Conservation (phyloP, 139 green algal genomes). For the Chloropicon primus region DNA sequence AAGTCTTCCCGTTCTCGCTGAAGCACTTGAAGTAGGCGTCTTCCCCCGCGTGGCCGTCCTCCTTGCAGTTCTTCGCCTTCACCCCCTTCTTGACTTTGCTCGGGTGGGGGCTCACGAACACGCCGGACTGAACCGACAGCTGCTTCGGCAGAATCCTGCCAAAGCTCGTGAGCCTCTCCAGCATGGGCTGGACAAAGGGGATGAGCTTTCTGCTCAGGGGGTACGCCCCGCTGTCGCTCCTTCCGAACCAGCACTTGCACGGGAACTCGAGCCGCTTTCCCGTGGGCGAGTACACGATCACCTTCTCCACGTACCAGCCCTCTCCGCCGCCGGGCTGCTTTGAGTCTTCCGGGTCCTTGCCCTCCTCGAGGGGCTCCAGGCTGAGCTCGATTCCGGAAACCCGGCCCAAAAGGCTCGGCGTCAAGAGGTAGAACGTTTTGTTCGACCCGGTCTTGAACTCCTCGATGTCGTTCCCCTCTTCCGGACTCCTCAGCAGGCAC, state of each 20-base stretch:
- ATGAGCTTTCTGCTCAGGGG: slow-evolving; percentile 32
- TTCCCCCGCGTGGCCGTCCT: slow-evolving; percentile 65
- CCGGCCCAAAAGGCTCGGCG: slow-evolving; percentile 19
- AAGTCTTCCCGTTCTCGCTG: slow-evolving; percentile 22
- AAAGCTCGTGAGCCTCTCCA: not conserved
- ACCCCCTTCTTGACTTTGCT: slow-evolving; percentile 61
- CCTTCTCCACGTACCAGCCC: slow-evolving; percentile 11
- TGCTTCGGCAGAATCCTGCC: slow-evolving; percentile 1
- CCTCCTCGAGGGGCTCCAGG: slow-evolving; percentile 2
- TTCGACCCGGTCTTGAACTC: slow-evolving; percentile 38
- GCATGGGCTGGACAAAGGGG: slow-evolving; percentile 18
- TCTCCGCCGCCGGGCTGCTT: not conserved
- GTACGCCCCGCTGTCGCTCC: slow-evolving; percentile 39
- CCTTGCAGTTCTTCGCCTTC: slow-evolving; percentile 51
- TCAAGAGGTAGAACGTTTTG: slow-evolving; percentile 30
- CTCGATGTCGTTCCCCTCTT: slow-evolving; percentile 24
- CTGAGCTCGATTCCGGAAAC: slow-evolving; percentile 39
- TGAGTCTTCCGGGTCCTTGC: slow-evolving; percentile 44
- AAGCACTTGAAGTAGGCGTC: slow-evolving; percentile 63
- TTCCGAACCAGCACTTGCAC: slow-evolving; percentile 71
- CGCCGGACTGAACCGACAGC: slow-evolving; percentile 27
- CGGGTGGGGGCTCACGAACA: slow-evolving; percentile 69
- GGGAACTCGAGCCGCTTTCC: slow-evolving; percentile 37
- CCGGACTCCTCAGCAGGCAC: slow-evolving; percentile 14
- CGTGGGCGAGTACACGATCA: not conserved